Evolutionary conservation across 148 eudicot genomes (phyloP).

Genomic region (Cornus suecica): DNA sequence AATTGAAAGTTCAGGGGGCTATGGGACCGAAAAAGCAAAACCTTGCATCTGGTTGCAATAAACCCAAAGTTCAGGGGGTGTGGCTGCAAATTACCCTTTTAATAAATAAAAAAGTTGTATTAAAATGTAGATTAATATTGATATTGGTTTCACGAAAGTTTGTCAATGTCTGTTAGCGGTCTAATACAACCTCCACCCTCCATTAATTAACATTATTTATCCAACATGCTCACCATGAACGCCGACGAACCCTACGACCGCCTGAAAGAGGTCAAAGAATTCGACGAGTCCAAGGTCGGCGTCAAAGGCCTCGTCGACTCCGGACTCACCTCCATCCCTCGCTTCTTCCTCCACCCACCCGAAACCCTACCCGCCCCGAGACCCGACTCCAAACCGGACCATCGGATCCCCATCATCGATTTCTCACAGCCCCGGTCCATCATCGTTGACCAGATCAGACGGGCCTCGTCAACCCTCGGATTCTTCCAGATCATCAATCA

Average conservation of each 20-base stretch:
- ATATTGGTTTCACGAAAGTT: too few relatives aligned
- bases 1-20: too few relatives aligned
- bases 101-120: too few relatives aligned
- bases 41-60: too few relatives aligned
- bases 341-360: slow-evolving; percentile 56
- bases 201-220: too few relatives aligned
- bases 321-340: slow-evolving; percentile 51
- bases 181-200: too few relatives aligned
- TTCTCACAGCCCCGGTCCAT: slow-evolving; percentile 33
- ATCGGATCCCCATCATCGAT: slow-evolving; percentile 45
- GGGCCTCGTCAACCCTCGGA: slow-evolving; percentile 43
- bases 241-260: slow-evolving; percentile 31
- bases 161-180: too few relatives aligned
- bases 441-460: slow-evolving; percentile 32
- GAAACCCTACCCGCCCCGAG: slow-evolving; percentile 21
- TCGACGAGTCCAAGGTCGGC: slow-evolving; percentile 67
- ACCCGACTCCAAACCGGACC: not conserved
- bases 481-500: slow-evolving; percentile 70
- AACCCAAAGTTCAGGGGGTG: too few relatives aligned
- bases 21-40: too few relatives aligned
- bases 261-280: slow-evolving; percentile 33
- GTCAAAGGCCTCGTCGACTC: slow-evolving; percentile 78
- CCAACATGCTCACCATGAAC: not conserved
- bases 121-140: too few relatives aligned
- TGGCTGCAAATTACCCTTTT: too few relatives aligned